Evolutionary conservation across 2,329 filamentous ascomycete genomes (phyloP), one percentile per base, ranked within the genome.

Genomic region (Pyrenophora tritici-repentis): DNA sequence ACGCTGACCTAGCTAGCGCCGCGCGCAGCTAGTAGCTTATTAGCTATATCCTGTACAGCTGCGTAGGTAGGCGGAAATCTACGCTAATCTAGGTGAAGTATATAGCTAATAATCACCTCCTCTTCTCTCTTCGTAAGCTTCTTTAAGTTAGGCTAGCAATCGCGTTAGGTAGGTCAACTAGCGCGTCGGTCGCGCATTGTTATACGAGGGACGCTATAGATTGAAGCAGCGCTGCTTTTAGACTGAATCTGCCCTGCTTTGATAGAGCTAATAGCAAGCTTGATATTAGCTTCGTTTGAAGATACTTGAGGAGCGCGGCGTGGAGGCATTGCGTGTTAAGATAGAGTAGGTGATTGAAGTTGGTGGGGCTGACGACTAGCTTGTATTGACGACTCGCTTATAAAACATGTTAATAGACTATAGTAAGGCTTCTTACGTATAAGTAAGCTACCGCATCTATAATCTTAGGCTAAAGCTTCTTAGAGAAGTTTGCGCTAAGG

Each of bases 201-300:
- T 20, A 26, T 24, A 38, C 44, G 44, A 12, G 22, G 35, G 14
- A 54, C 46, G 20, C 37, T 38, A 26, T 31, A 54, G 29, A 34
- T 20, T 13, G 17, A 20, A 41, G 45, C 40, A 54, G 50, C 46
- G 20, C 41, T 7, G 10, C 42, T 44, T 26, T 17, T 41, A 16
- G 22, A 13, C 31, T 31, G 22, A 14, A 29, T 41, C 22, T 29
- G n/a, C n/a, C n/a, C n/a, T n/a, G n/a, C n/a, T n/a, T n/a, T n/a
- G n/a, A 41, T 13, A 17, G n/a, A 29, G n/a, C 9, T 14, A 22
- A 41, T 6, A 41, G 38, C 14, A 41, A 41, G 34, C 34, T 29
- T 13, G 31, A 41, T 41, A 41, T 41, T 13, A 31, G 22, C 38
- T 31, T 41, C 22, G 14, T 29, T 12, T 41, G 16, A 29, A 41